Conservation (phyloP, 2,329 filamentous ascomycete species). For the Aspergillus fumigatiaffinis region DNA sequence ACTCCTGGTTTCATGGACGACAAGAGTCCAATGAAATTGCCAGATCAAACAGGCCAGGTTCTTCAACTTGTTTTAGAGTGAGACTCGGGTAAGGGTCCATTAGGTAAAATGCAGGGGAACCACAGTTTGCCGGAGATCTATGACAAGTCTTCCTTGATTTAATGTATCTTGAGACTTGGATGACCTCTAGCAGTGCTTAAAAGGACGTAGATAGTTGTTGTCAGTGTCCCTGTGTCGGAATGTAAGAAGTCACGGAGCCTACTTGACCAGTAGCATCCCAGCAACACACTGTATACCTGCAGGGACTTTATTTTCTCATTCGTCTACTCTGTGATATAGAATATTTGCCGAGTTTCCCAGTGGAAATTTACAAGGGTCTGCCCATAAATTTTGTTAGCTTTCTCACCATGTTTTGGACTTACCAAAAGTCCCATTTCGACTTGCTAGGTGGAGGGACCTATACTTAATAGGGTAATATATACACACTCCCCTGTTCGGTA, state of each 20-base stretch:
- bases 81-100: background rate
- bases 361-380: too few relatives aligned
- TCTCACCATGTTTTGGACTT: background rate
- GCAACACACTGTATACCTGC: too few relatives aligned
- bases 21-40: background rate
- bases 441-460: background rate
- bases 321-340: too few relatives aligned
- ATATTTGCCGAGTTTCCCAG: too few relatives aligned
- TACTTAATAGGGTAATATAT: background rate
- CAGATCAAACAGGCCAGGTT: background rate
- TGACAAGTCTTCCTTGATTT: background rate
- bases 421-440: background rate
- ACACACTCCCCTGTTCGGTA: background rate
- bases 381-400: background rate
- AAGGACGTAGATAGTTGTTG: too few relatives aligned
- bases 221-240: too few relatives aligned
- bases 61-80: slow-evolving; percentile 1
- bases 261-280: too few relatives aligned
- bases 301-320: too few relatives aligned
- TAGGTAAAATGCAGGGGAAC: background rate
- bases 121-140: background rate
- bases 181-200: too few relatives aligned
- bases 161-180: background rate
- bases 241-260: too few relatives aligned
- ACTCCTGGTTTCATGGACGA: background rate